Percentiles rank a stretch among this genome's conserved stretches.
Evolutionary conservation across 441 rosid genomes (phyloP).

Genomic region (Eutrema salsugineum): DNA sequence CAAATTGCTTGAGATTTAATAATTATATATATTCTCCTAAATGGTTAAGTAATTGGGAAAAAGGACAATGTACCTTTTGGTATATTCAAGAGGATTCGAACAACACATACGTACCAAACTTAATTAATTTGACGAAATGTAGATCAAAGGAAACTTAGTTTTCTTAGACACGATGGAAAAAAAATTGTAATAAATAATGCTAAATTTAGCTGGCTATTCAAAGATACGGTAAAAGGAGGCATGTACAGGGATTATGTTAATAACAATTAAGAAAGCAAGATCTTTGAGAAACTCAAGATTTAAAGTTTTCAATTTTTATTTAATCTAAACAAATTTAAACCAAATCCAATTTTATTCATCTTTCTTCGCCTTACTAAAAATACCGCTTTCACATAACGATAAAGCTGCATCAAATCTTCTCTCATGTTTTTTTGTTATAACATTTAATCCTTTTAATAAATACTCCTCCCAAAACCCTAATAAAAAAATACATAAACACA

Average conservation of each 20-base stretch:
- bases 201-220: not conserved
- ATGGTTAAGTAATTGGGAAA: not conserved
- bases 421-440: slow-evolving; percentile 5
- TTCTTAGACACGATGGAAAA: not conserved
- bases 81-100: slow-evolving; percentile 17
- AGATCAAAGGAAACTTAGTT: not conserved
- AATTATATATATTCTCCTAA: not conserved
- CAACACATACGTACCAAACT: slow-evolving; percentile 18
- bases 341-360: slow-evolving; percentile 9
- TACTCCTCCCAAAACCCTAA: not conserved
- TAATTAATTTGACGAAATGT: not conserved
- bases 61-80: slow-evolving; percentile 15
- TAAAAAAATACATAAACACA: not conserved
- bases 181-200: not conserved
- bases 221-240: not conserved
- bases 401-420: slow-evolving; percentile 25
- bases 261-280: slow-evolving; percentile 1
- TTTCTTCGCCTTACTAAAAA: slow-evolving; percentile 40
- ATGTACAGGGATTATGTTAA: not conserved
- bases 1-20: slow-evolving; percentile 10
- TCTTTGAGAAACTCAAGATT: slow-evolving; percentile 37
- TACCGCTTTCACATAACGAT: slow-evolving; percentile 18
- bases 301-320: slow-evolving; percentile 41
- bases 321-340: slow-evolving; percentile 30
- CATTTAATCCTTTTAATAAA: not conserved